Base-by-base conservation (phyloP, 805 yeast species). In the Alloascoidea africana region DNA sequence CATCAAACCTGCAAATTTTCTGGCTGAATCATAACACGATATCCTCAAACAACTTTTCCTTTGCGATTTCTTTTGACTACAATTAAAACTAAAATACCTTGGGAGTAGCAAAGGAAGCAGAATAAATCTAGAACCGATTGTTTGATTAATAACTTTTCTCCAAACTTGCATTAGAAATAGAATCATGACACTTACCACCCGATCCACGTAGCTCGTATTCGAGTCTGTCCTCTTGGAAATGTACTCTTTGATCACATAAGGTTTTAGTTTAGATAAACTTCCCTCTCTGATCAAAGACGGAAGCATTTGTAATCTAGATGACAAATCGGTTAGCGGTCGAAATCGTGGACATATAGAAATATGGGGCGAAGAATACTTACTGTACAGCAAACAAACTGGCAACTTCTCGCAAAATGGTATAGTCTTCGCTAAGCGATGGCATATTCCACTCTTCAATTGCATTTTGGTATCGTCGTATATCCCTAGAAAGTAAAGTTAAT, bases 361-460 rank as follows among this genome's bases (percentile, higher is more conserved):
- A 18, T 23, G 14, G 16, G 16, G 27, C 37, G 27, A 13, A 35
- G 18, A 39, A 5, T 4, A 42, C 48, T 19, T 42, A 44, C 50
- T 82, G 91, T 14, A 84, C 94, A 0, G 94, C 78, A 54, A 77
- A 87, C 41, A 87, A 60, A 48, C 83, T 84, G 19, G 89, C 85
- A 42, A 87, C 69, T 46, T 86, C 95, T 51, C 85, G 71, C 43
- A 87, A 59, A 8, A 84, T 66, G 37, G 73, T 73, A 58, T 82
- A 78, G 40, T 68, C 67, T 23, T 75, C 81, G 3, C 74, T 60
- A 18, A 83, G 56, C 33, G 69, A 74, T 2, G 67, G 65, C 13
- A 80, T 63, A 4, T 63, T 59, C 89, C 91, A 84, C 33, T 65
- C 65, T 39, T 76, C 84, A 33, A 81, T 66, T 11, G 70, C 63